Conservation (phyloP, 2,329 filamentous ascomycete genomes). For the Cladosporium phlei region DNA sequence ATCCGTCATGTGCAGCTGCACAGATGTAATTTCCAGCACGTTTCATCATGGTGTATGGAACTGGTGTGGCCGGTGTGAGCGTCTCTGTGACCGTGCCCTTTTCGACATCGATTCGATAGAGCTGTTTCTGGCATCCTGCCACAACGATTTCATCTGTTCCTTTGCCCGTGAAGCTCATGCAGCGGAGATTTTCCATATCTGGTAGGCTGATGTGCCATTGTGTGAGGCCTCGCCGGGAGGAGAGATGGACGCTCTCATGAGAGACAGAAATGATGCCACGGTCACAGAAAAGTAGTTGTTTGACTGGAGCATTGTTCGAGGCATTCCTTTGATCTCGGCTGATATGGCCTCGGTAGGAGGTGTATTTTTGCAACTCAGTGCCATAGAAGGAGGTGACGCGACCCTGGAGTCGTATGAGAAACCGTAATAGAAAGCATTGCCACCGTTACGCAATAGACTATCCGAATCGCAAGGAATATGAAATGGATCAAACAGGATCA, state of each 20-base stretch:
- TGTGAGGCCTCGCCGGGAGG: conserved; percentile 72
- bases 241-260: conserved; percentile 78
- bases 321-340: conserved; percentile 32
- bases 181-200: conserved; percentile 80
- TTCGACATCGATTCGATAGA: conserved; percentile 71
- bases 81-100: conserved; percentile 44
- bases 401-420: conserved; percentile 52
- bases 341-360: conserved; percentile 77
- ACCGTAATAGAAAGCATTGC: conserved; percentile 1
- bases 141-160: conserved; percentile 78
- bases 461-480: background rate
- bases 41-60: conserved; percentile 88
- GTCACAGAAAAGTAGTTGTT: conserved; percentile 86
- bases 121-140: conserved; percentile 77
- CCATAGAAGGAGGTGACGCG: conserved; percentile 85
- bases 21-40: conserved; percentile 81
- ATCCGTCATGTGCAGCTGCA: conserved; percentile 76
- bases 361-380: conserved; percentile 79
- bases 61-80: conserved; percentile 22
- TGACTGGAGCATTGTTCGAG: conserved; percentile 65
- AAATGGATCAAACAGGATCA: background rate
- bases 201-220: conserved; percentile 80
- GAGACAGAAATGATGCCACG: conserved; percentile 85
- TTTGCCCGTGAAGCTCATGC: conserved; percentile 93
- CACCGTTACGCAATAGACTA: background rate